These are phyloP conservation scores for Dactylorhiza incarnata DNA, from an alignment of 106 monocot species.

Conservation along the genomic window DNA sequence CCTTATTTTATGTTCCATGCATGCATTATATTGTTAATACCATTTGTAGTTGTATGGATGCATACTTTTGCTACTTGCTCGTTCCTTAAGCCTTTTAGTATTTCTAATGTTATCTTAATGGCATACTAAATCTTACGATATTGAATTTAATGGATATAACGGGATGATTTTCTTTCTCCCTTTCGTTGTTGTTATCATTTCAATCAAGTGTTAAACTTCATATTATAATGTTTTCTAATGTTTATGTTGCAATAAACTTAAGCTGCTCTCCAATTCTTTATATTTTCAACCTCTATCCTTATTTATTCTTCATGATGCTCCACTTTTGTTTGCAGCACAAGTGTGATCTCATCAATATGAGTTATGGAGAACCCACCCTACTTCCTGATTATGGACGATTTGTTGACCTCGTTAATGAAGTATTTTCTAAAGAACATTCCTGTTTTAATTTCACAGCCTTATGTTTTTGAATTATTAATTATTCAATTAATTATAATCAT, in stretches of 20 bases:
- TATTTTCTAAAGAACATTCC: slow-evolving; percentile 14
- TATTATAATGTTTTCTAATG: background rate
- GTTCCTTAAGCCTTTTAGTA: no score
- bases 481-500: slow-evolving; percentile 8
- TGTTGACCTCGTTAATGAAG: slow-evolving; percentile 90
- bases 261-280: background rate
- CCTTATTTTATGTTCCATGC: background rate
- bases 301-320: background rate
- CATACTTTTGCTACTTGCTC: no score
- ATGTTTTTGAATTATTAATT: background rate
- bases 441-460: background rate
- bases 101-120: background rate
- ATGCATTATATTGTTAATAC: background rate
- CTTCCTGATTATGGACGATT: slow-evolving; percentile 95
- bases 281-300: background rate
- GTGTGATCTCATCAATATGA: slow-evolving; percentile 99
- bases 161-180: background rate
- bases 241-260: background rate
- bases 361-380: slow-evolving; percentile 87
- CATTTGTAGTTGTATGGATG: background rate
- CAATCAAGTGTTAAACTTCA: background rate
- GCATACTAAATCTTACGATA: no score
- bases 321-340: slow-evolving; percentile 64
- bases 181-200: background rate
- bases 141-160: no score